These are phyloP conservation scores for Termitomyces sp. DNA, from an alignment of 768 basidiomycete genomes.

Conservation along the genomic window DNA sequence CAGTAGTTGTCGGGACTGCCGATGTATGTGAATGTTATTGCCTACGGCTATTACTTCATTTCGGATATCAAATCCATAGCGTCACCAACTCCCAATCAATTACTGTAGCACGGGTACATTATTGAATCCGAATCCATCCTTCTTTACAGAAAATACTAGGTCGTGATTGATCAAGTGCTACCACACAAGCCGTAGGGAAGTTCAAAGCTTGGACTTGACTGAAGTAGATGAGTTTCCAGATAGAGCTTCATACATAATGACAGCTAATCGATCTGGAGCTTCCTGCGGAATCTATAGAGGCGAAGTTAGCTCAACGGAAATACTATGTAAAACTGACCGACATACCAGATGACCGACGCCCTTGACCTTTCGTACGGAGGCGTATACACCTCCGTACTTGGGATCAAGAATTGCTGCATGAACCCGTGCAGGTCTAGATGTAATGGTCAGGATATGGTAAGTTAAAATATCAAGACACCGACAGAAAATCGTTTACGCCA, in stretches of 20 bases:
- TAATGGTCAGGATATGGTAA: neutral
- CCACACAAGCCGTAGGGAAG: neutral
- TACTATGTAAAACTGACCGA: neutral
- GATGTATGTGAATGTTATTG: neutral
- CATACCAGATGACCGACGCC: conserved; percentile 27
- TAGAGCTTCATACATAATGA: conserved; percentile 13
- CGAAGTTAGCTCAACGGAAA: neutral
- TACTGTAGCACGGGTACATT: neutral
- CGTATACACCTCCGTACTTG: conserved; percentile 22
- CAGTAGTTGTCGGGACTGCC: neutral
- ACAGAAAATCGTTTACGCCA: conserved; percentile 50
- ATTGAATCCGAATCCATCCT: neutral
- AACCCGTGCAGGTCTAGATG: conserved; percentile 24
- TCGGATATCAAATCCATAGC: no score
- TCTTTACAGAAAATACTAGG: neutral
- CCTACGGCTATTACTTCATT: no score
- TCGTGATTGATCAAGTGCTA: neutral
- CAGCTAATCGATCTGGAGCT: conserved; percentile 19
- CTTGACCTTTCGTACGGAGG: conserved; percentile 20
- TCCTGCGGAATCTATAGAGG: conserved; percentile 19
- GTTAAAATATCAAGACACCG: neutral
- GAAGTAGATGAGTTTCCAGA: neutral
- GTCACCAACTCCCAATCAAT: no score
- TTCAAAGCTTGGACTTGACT: conserved; percentile 9
- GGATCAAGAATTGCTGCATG: conserved; percentile 27